These are phyloP conservation scores for Cardamine chenopodiifolia DNA, from an alignment of 345 rosid species.

Conservation along the genomic window DNA sequence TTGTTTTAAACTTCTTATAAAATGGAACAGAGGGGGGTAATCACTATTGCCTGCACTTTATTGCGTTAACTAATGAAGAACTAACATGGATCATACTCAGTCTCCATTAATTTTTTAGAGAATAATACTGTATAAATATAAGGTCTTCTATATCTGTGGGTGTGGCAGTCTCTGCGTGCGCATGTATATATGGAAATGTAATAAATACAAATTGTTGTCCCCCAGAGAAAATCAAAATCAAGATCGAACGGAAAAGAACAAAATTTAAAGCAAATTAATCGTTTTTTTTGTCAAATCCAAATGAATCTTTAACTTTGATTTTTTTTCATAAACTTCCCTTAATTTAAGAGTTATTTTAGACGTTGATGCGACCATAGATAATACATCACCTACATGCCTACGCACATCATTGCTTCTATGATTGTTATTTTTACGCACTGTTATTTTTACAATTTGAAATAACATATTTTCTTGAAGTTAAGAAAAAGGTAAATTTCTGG, in stretches of 20 bases:
- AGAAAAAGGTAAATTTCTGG: background rate
- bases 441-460: background rate
- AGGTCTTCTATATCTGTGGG: background rate
- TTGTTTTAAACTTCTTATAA: too few species aligned
- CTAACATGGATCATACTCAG: conserved; percentile 1
- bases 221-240: background rate
- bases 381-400: conserved; percentile 25
- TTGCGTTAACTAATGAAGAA: background rate
- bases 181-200: background rate
- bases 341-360: conserved; percentile 25
- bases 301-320: conserved; percentile 17
- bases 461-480: too few species aligned
- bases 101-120: background rate
- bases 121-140: background rate
- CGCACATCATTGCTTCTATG: background rate
- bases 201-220: background rate
- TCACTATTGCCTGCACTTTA: conserved; percentile 4
- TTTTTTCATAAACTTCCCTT: conserved; percentile 20
- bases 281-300: too few species aligned
- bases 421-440: conserved; percentile 1
- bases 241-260: background rate
- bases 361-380: conserved; percentile 8
- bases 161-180: background rate
- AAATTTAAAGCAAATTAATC: conserved; percentile 35
- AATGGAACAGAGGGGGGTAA: too few species aligned